Evolutionary conservation across 2,329 filamentous ascomycete species (phyloP).

Genomic region (Exophiala bonariae): DNA sequence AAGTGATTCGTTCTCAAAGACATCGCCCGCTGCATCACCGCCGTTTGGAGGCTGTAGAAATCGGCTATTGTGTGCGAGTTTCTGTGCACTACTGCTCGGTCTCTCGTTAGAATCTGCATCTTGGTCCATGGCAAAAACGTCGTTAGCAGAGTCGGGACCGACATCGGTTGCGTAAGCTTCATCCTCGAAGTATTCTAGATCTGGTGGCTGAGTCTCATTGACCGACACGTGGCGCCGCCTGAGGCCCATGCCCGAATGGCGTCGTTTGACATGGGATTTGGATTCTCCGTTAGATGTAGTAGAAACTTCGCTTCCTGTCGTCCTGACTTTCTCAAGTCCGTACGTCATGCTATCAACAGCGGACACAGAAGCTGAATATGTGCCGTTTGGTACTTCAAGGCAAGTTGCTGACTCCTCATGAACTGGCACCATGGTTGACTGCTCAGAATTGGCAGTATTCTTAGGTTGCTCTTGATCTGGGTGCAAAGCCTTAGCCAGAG

Average conservation of each 20-base stretch:
- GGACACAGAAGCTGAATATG: constrained; percentile 24
- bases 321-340: constrained; percentile 35
- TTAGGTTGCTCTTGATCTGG: background rate
- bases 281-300: constrained; percentile 16
- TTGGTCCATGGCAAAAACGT: constrained; percentile 69
- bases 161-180: constrained; percentile 81
- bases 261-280: constrained; percentile 46
- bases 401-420: background rate
- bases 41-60: background rate
- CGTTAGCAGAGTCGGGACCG: constrained; percentile 72
- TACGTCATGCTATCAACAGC: constrained; percentile 27
- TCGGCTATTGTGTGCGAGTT: background rate
- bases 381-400: constrained; percentile 2
- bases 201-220: constrained; percentile 63
- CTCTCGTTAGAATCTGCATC: constrained; percentile 28
- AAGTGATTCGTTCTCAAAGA: background rate
- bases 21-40: background rate
- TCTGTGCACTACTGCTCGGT: background rate
- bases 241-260: constrained; percentile 85
- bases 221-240: constrained; percentile 73
- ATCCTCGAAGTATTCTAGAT: constrained; percentile 87
- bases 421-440: background rate
- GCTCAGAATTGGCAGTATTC: background rate
- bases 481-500: background rate
- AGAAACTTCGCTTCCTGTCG: constrained; percentile 27